phyloP scores from a whole-genome alignment of 163 green algal species.

The Chlorella variabilis region DNA sequence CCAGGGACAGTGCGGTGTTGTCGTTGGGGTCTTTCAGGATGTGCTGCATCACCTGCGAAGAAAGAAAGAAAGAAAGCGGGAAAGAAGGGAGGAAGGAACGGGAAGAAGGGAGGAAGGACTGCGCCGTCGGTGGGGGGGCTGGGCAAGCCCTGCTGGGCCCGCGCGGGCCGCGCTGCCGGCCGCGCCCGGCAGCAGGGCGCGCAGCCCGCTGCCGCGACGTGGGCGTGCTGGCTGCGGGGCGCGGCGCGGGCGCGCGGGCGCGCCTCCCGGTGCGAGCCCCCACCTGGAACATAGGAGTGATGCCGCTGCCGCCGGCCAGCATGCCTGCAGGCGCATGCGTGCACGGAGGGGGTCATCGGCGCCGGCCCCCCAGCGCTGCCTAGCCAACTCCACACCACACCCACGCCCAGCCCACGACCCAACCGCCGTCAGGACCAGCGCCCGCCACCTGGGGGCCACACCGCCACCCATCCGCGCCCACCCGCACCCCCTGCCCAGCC shows the following conservation, averaged over 20 bases:
- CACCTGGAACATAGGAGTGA: constrained; percentile 81
- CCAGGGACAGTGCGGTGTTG: constrained; percentile 68
- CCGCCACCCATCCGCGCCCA: not conserved
- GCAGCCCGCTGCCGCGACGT: too few species aligned
- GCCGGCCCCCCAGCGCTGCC: too few species aligned
- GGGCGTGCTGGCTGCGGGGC: too few species aligned
- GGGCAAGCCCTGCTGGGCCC: too few species aligned
- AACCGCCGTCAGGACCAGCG: too few species aligned
- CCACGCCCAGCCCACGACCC: too few species aligned
- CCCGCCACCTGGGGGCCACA: not conserved
- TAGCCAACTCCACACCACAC: not conserved
- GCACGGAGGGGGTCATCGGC: too few species aligned
- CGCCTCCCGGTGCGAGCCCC: not conserved
- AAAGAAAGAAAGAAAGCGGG: not conserved
- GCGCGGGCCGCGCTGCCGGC: too few species aligned
- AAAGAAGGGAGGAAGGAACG: too few species aligned
- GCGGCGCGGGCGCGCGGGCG: too few species aligned
- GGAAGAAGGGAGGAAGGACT: not conserved
- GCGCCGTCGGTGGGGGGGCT: too few species aligned
- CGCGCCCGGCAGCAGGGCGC: too few species aligned
- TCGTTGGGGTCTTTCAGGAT: constrained; percentile 46
- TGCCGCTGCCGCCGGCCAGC: constrained; percentile 95
- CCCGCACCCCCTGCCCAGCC: not conserved
- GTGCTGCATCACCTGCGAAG: constrained; percentile 66
- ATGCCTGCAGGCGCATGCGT: constrained; percentile 57